Evolutionary conservation across 495 filamentous ascomycete genomes (phyloP).

Genomic region (Delitschia confertaspora): DNA sequence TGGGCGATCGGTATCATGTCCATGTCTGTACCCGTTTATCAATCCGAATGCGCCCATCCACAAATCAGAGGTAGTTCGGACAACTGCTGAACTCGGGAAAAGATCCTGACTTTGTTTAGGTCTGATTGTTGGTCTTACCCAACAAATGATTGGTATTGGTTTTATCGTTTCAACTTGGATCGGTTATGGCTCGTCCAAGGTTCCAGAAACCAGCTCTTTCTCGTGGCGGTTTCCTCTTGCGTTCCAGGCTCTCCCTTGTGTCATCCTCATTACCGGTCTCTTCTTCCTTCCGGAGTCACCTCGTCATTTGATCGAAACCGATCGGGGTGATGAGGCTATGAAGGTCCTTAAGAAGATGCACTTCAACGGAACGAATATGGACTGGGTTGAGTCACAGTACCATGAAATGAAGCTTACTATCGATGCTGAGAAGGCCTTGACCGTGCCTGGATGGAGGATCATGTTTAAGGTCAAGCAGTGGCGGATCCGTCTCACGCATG

Average conservation of each 20-base stretch:
- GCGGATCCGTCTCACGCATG: conserved; percentile 59
- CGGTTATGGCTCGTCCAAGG: conserved; percentile 28
- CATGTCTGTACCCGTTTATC: conserved; percentile 44
- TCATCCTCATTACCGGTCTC: conserved; percentile 46
- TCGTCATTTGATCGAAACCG: conserved; percentile 51
- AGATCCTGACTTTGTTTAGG: conserved; percentile 44
- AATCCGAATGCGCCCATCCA: conserved; percentile 39
- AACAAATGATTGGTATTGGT: conserved; percentile 54
- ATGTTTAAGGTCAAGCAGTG: conserved; percentile 54
- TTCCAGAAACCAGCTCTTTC: conserved; percentile 37
- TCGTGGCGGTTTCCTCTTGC: conserved; percentile 51
- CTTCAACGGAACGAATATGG: conserved; percentile 47
- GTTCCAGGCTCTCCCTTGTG: conserved; percentile 50
- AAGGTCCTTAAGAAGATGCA: conserved; percentile 51
- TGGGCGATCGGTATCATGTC: conserved; percentile 45
- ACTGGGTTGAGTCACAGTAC: conserved; percentile 54
- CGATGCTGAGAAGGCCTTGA: conserved; percentile 47
- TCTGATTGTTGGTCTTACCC: conserved; percentile 45
- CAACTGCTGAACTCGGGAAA: conserved; percentile 38
- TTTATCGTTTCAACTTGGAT: conserved; percentile 37
- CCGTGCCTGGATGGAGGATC: conserved; percentile 59
- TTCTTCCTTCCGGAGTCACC: conserved; percentile 50
- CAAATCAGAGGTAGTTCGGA: conserved; percentile 44
- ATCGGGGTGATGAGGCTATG: conserved; percentile 44
- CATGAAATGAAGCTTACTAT: conserved; percentile 55